Percentiles rank a stretch among this genome's conserved stretches.
These are phyloP conservation scores for Lentinus polychrous DNA, from an alignment of 1,284 basidiomycete species.

Conservation along the genomic window DNA sequence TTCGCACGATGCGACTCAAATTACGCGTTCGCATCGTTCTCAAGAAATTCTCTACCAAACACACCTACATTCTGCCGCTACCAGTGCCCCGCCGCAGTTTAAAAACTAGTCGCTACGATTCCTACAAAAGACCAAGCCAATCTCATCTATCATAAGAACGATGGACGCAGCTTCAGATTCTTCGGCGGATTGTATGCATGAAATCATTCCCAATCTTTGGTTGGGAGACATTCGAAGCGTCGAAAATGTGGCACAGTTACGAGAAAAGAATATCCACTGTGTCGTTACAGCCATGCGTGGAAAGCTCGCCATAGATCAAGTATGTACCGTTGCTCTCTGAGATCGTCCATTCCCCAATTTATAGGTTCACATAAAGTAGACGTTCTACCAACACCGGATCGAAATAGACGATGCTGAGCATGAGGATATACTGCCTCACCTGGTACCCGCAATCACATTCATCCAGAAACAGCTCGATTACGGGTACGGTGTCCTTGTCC, in stretches of 20 bases:
- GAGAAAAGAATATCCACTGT: slow-evolving; percentile 58
- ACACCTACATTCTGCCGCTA: too few species aligned
- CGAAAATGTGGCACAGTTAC: slow-evolving; percentile 41
- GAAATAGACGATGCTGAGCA: slow-evolving; percentile 65
- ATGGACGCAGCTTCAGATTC: too few species aligned
- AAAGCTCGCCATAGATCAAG: slow-evolving; percentile 56
- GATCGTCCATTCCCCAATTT: not conserved
- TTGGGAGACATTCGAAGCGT: slow-evolving; percentile 12
- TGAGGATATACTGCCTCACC: slow-evolving; percentile 69
- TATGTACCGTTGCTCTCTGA: slow-evolving; percentile 23
- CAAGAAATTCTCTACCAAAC: too few species aligned
- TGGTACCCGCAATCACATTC: slow-evolving; percentile 73
- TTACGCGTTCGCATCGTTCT: too few species aligned
- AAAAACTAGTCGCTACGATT: too few species aligned
- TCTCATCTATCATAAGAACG: too few species aligned
- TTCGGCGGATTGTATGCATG: slow-evolving; percentile 8
- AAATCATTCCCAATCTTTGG: slow-evolving; percentile 15
- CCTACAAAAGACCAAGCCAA: too few species aligned
- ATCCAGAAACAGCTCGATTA: slow-evolving; percentile 73
- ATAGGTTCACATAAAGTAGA: slow-evolving; percentile 31
- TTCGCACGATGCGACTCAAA: too few species aligned
- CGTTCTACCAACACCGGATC: slow-evolving; percentile 66
- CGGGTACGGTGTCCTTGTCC: slow-evolving; percentile 72
- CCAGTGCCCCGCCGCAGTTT: too few species aligned
- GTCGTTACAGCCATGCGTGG: slow-evolving; percentile 70